phyloP scores from a whole-genome alignment of 2,329 filamentous ascomycete species.

The Fusarium decemcellulare region DNA sequence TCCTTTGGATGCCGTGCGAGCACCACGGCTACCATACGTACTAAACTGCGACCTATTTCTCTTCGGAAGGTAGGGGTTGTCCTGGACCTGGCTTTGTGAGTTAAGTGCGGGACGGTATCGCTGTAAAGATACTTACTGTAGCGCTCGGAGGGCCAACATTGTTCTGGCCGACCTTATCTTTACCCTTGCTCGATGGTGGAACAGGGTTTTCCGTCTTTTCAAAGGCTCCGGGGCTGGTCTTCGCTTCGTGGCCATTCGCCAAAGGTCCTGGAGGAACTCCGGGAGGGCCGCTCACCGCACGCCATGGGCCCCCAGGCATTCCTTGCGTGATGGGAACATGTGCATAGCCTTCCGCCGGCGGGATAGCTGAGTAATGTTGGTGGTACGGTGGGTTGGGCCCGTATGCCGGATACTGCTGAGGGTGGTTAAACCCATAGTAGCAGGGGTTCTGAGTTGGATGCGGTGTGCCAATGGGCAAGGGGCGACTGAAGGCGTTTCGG shows the following conservation, averaged over 20 bases:
- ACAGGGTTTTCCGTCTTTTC: conserved; percentile 19
- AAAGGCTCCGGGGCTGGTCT: conserved; percentile 11
- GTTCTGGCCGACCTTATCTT: conserved; percentile 44
- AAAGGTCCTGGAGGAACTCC: conserved; percentile 30
- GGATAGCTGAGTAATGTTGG: conserved; percentile 19
- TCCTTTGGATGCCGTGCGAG: conserved; percentile 29
- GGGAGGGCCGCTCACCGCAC: conserved; percentile 37
- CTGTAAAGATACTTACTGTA: conserved; percentile 32
- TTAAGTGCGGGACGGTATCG: conserved; percentile 5
- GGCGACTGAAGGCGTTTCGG: conserved; percentile 48
- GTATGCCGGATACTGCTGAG: conserved; percentile 40
- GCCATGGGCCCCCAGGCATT: conserved; percentile 43
- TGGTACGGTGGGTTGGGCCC: conserved; percentile 32
- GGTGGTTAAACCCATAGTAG: conserved; percentile 55
- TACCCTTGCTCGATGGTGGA: conserved; percentile 37
- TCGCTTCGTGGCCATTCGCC: conserved; percentile 15
- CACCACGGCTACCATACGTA: conserved; percentile 29
- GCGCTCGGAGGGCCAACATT: conserved; percentile 48
- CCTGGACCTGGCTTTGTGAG: conserved; percentile 27
- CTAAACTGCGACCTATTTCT: conserved; percentile 35
- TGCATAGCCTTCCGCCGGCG: conserved; percentile 35
- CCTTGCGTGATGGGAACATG: conserved; percentile 51
- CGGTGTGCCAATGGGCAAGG: conserved; percentile 59
- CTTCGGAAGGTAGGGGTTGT: conserved; percentile 47
- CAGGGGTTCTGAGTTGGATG: conserved; percentile 61